These are phyloP conservation scores for Acanthamoeba sp. DNA, from an alignment of 208 protist species.

Conservation along the genomic window DNA sequence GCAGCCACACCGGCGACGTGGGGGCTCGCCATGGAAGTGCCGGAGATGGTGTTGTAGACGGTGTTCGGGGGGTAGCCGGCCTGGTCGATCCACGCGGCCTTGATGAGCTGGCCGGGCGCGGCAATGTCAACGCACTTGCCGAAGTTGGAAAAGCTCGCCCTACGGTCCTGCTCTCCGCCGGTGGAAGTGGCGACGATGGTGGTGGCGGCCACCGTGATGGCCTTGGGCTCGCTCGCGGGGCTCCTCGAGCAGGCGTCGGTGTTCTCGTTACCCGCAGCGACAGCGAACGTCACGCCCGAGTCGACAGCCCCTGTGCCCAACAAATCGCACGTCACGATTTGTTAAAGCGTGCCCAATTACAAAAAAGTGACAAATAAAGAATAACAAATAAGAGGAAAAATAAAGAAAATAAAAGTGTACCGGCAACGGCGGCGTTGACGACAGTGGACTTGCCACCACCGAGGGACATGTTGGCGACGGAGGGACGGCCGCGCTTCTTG, in stretches of 20 bases:
- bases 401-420: not conserved
- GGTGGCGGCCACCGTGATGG: conserved; percentile 74
- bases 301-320: conserved; percentile 40
- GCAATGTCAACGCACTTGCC: conserved; percentile 64
- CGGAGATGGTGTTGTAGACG: conserved; percentile 57
- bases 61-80: conserved; percentile 17
- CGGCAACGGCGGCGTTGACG: conserved; percentile 73
- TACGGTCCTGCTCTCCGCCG: not conserved
- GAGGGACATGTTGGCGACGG: conserved; percentile 78
- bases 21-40: conserved; percentile 76
- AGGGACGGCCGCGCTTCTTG: conserved; percentile 55
- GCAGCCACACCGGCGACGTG: conserved; percentile 77
- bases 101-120: conserved; percentile 78
- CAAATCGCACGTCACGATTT: too few relatives aligned
- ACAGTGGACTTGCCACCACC: conserved; percentile 71
- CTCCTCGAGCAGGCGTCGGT: conserved; percentile 64
- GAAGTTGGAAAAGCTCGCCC: conserved; percentile 76
- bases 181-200: not conserved
- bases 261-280: conserved; percentile 78
- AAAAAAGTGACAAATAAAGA: not conserved
- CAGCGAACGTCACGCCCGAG: conserved; percentile 72
- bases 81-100: conserved; percentile 73
- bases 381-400: not conserved
- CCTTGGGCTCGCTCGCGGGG: conserved; percentile 54
- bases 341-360: too few relatives aligned